A percentile compares a stretch with the other conserved stretches of the same genome.
These are phyloP conservation scores for Boletus tomentosulus DNA, from an alignment of 768 basidiomycete genomes.

Conservation along the genomic window DNA sequence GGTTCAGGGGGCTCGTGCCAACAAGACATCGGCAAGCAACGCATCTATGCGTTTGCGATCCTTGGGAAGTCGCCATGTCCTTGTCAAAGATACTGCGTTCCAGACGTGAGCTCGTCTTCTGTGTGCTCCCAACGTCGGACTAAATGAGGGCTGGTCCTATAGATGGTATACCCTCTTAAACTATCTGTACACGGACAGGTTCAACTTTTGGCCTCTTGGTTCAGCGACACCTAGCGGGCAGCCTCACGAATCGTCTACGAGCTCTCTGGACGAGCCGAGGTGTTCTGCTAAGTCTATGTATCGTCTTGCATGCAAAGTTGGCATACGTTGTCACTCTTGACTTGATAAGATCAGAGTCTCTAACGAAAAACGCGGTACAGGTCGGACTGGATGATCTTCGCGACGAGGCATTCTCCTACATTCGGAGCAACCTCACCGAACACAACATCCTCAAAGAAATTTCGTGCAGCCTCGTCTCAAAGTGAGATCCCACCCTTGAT, in stretches of 20 bases:
- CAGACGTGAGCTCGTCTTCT: conserved; percentile 18
- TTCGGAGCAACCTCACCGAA: conserved; percentile 14
- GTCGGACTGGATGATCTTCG: conserved; percentile 19
- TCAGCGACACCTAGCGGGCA: conserved; percentile 5
- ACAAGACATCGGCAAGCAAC: neutral
- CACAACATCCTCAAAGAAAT: conserved; percentile 24
- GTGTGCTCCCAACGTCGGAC: neutral
- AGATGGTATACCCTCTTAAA: conserved; percentile 39
- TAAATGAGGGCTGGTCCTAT: neutral
- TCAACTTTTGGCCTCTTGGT: conserved; percentile 31
- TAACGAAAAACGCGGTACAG: neutral
- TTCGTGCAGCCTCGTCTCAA: conserved; percentile 16
- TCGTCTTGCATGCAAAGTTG: conserved; percentile 38
- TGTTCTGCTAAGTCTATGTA: conserved; percentile 47
- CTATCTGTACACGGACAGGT: conserved; percentile 36
- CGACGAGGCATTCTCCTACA: conserved; percentile 12
- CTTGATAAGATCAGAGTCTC: neutral
- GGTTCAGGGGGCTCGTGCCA: neutral
- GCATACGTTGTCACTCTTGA: neutral
- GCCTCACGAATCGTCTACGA: conserved; percentile 1
- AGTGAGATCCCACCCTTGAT: neutral
- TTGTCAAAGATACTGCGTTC: conserved; percentile 28
- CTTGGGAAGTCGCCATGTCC: conserved; percentile 22
- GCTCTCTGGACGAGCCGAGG: conserved; percentile 3
- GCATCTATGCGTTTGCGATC: conserved; percentile 7